Base-by-base conservation (phyloP, 2,329 filamentous ascomycete genomes). In the Metarhizium humberi region DNA sequence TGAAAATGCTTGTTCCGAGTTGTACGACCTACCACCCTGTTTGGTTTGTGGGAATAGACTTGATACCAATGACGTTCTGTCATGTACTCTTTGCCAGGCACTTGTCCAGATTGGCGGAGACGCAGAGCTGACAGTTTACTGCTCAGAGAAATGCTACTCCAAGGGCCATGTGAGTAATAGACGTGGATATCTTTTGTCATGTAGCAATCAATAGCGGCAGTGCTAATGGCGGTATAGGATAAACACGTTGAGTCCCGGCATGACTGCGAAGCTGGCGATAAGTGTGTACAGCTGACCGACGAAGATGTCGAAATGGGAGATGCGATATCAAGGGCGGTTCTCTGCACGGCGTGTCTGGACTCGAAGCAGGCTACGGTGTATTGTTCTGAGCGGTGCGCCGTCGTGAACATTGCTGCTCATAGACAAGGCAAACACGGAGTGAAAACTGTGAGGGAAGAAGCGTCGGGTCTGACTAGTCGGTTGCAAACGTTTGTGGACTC, bases 41-140 rank as follows among this genome's bases (percentile, higher is more conserved):
- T 57, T 62, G 3, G 69, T 67, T 8, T 79, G 77, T 58, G 58
- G 63, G 1, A 66, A 66, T 52, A 45, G 57, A 0, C 66, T 74
- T 14, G 63, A 72, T 14, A 49, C 62, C 1, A 66, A 69, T 47
- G 63, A 71, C 8, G 70, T 77, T 7, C 55, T 73, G 1, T 72
- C 73, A 5, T 79, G 77, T 52, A 65, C 71, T 2, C 51, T 77
- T 6, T 79, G 77, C 61, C 73, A 78, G 58, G 62, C 73, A n/a
- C 62, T 76, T 2, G 58, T 64, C 11, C 65, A 72, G 43, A 67
- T 73, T 56, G 71, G 71, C 13, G 66, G 73, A 3, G 58, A 58
- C 10, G 63, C 66, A 51, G 65, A 64, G 34, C 60, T 75, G 55
- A 72, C 71, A 2, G 63, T 76, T 7, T 79, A 76, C 59, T 78